Evolutionary conservation across 306 rosid genomes (phyloP), one percentile per base, ranked within the genome.

Genomic region (Prosopis cineraria): DNA sequence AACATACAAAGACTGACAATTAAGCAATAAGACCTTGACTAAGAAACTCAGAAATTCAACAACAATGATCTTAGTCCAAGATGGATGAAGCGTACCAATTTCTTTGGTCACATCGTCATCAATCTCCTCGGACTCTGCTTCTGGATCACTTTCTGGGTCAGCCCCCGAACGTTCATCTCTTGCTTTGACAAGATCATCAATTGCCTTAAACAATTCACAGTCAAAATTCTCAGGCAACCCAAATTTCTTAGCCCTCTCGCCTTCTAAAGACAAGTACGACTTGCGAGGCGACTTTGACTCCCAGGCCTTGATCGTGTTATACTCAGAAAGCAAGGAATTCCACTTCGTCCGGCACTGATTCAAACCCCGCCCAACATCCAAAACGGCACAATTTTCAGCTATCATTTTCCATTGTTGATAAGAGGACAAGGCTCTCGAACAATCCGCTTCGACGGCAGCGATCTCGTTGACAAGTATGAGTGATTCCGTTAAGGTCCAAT

Each of bases 321-420:
- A 79, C 12, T 69, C 72, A 64, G 48, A 40, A 4, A 77, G 69
- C 84, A 87, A 68, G n/a, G 82, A 83, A 62, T 85, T 85, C 93
- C 93, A 89, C 76, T 87, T 87, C 64, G 88, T 66, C 33, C 93
- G 81, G 59, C 80, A 87, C 78, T 87, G 88, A 70, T 81, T 75
- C 79, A 76, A 73, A 10, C 72, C 70, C 70, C 89, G 85, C 1
- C 41, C 33, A 10, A 85, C 88, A 43, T 87, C 93, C 59, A 87
- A 68, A 31, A 86, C 83, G 29, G 78, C 77, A 85, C 97, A 94
- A 31, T 90, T 90, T 31, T 77, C 84, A 0, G 93, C 79, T 55
- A 89, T 78, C 11, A 87, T 79, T 29, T 83, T 83, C 93, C 93
- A 89, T 80, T 83, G 88, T 85, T 89, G 91, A 12, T 47, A 89